Percentiles rank a stretch among this genome's conserved stretches.
Evolutionary conservation across 2,329 filamentous ascomycete genomes (phyloP).

Genomic region (Paraphaeosphaeria minitans): DNA sequence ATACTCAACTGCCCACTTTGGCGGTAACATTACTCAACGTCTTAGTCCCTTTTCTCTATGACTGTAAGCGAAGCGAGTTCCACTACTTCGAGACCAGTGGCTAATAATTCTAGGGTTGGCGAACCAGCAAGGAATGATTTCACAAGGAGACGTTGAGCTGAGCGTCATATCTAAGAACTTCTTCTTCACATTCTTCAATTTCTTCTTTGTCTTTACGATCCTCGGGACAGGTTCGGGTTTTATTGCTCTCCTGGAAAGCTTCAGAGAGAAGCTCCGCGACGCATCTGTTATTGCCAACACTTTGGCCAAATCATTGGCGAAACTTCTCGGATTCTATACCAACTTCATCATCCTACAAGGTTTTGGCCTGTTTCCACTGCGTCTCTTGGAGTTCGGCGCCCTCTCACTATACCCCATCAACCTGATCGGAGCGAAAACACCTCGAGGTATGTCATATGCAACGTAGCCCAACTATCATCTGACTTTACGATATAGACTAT

Average conservation of each 20-base stretch:
- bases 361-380: slow-evolving; percentile 90
- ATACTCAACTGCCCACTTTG: slow-evolving; percentile 84
- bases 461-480: not conserved
- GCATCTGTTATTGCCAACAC: slow-evolving; percentile 76
- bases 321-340: slow-evolving; percentile 82
- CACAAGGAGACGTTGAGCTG: slow-evolving; percentile 89
- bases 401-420: slow-evolving; percentile 83
- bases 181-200: slow-evolving; percentile 99
- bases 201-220: slow-evolving; percentile 92
- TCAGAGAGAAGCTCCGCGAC: slow-evolving; percentile 77
- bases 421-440: slow-evolving; percentile 79
- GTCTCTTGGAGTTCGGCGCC: slow-evolving; percentile 86
- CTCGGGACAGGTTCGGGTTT: slow-evolving; percentile 81
- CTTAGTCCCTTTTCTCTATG: slow-evolving; percentile 90
- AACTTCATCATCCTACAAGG: slow-evolving; percentile 94
- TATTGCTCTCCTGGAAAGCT: slow-evolving; percentile 64
- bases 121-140: slow-evolving; percentile 91
- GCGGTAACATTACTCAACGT: slow-evolving; percentile 87
- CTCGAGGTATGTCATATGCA: slow-evolving; percentile 58
- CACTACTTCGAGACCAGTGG: slow-evolving; percentile 1
- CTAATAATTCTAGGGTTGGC: slow-evolving; percentile 64
- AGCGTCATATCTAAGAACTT: slow-evolving; percentile 98
- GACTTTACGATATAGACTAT: slow-evolving; percentile 63
- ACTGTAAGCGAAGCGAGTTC: slow-evolving; percentile 62
- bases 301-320: slow-evolving; percentile 76